phyloP scores from a whole-genome alignment of 805 yeast species.

The Jamesozyma spencerorum region DNA sequence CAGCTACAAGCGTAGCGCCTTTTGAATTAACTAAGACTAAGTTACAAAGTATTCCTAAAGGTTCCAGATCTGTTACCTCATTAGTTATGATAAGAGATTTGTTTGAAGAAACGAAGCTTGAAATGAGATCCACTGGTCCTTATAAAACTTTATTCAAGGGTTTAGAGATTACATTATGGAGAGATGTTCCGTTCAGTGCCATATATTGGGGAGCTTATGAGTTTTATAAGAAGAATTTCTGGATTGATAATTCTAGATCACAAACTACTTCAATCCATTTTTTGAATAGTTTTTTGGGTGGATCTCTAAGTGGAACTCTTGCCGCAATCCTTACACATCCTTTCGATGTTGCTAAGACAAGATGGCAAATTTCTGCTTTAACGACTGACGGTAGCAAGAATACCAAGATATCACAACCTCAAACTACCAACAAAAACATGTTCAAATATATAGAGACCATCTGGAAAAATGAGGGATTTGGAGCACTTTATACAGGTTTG shows the following conservation, averaged over 20 bases:
- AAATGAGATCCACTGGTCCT: slow-evolving; percentile 47
- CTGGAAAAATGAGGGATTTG: slow-evolving; percentile 61
- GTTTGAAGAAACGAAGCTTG: slow-evolving; percentile 42
- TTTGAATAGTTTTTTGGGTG: slow-evolving; percentile 62
- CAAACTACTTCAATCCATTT: slow-evolving; percentile 27
- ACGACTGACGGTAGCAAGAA: slow-evolving; percentile 2
- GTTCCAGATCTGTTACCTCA: slow-evolving; percentile 20
- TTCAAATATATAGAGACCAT: slow-evolving; percentile 56
- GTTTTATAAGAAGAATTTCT: slow-evolving; percentile 29
- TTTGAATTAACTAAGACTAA: slow-evolving; percentile 81
- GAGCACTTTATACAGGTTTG: slow-evolving; percentile 80
- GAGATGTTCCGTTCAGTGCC: slow-evolving; percentile 96
- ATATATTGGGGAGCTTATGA: slow-evolving; percentile 91
- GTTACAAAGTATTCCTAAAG: slow-evolving; percentile 74
- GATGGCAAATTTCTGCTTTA: slow-evolving; percentile 58
- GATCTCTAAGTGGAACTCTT: slow-evolving; percentile 71
- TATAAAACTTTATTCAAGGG: slow-evolving; percentile 68
- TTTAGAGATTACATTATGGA: slow-evolving; percentile 78
- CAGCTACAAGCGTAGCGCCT: slow-evolving; percentile 83
- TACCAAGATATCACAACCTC: slow-evolving; percentile 7
- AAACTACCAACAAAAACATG: slow-evolving; percentile 42
- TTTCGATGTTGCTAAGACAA: slow-evolving; percentile 93
- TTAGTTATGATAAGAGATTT: slow-evolving; percentile 36
- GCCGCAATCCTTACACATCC: slow-evolving; percentile 90
- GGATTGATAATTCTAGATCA: slow-evolving; percentile 3